Base-by-base conservation (phyloP, 2,329 filamentous ascomycete genomes). In the Stagonosporopsis vannaccii region DNA sequence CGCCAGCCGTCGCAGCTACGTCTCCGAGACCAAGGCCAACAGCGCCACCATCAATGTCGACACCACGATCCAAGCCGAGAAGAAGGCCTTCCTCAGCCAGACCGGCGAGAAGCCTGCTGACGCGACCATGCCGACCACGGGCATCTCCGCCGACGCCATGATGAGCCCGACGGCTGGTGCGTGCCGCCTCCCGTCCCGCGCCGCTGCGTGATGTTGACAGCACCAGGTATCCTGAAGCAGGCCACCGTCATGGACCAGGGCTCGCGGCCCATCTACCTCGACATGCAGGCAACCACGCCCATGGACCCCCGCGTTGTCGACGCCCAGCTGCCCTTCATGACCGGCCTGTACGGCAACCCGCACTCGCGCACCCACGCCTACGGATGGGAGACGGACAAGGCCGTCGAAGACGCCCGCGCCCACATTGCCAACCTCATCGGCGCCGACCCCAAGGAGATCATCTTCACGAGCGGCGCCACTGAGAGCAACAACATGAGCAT, bases 401-500 rank as follows among this genome's bases (percentile, higher is more conserved):
- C 91, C 0, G 89, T 96, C 20, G 95, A 99, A 76, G 85, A 91
- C 61, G 93, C 95, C 39, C 87, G 95, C 69, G 85, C 85, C 67
- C 86, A 98, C 71, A 84, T 98, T 62, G 95, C 95, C 3, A 84
- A 84, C 35, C 84, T 99, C 51, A 95, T 99, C 64, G 94, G 94
- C 23, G 95, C 95, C 25, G 92, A 99, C 75, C 82, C 95, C 6
- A 99, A 99, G 79, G 95, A 99, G 76, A 98, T 99, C 64, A 96
- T 99, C 69, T 98, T 99, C 79, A 99, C 95, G 6, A 97, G 93
- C 70, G 95, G 95, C 51, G 95, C 95, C 15, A 99, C 95, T 0
- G 95, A 99, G 81, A 97, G 92, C 75, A 99, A 99, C 80, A 99
- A 99, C 72, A 99, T 99, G 95, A 97, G 92, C 78, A 92, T 99